Base-by-base conservation (phyloP, 768 basidiomycete genomes). In the Tylopilus subfusipes region DNA sequence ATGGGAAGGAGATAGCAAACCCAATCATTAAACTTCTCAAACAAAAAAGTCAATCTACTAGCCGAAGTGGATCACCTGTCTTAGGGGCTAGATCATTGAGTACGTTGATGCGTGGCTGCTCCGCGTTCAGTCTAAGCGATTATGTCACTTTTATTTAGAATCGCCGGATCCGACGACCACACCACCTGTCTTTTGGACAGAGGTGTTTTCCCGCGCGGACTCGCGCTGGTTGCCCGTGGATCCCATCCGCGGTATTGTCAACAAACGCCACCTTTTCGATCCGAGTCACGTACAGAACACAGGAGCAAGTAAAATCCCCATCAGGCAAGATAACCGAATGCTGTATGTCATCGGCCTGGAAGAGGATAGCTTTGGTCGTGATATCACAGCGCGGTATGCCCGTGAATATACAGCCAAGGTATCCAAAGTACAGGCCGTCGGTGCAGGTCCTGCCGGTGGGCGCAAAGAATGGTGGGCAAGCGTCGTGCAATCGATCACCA, bases 111-210 rank as follows among this genome's bases (percentile, higher is more conserved):
- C 13, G 34, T 52, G 43, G 42, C 55, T 33, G 22, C 30, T 47
- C 57, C 53, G 53, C 39, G 24, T 46, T 36, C 63, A 66, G n/a
- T 44, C 36, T 61, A 54, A 62, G 57, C 53, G 59, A 54, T 61
- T 62, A 56, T 65, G 65, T 63, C 59, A 68, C 58, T 34, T 39
- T 9, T 42, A 11, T 57, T 48, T 21, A 70, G 70, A 59, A 48
- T 57, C 66, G 2, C 58, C 52, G 29, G 81, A 89, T 70, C 86
- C 86, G 48, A 74, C 72, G 34, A 77, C 58, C 49, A 84, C 84
- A 11, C 86, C 93, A 4, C 95, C 96, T 1, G 86, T 94, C 4
- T 92, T 94, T 70, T 99, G 97, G 97, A 91, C 90, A 0, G 97
- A 99, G 71, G 91, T 97, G 0, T 99, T 94, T 73, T 95, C 93